Base-by-base conservation (phyloP, 2,329 filamentous ascomycete genomes). In the Fusarium secorum region DNA sequence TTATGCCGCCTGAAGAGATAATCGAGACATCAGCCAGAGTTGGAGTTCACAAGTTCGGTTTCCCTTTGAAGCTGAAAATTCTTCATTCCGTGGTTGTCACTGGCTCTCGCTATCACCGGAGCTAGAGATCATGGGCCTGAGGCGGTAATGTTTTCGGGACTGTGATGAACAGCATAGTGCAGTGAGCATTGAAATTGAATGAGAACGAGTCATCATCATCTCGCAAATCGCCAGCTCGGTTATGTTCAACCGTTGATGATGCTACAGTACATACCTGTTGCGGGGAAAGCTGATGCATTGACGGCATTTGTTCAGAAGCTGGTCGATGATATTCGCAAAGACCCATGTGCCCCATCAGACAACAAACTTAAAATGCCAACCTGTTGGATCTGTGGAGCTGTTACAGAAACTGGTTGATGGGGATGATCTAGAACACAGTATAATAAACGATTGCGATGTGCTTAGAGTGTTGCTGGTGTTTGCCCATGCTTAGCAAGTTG, bases 21-120 rank as follows among this genome's bases (percentile, higher is more conserved):
- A 42, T 39, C 15, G 49, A 64, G 60, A 26, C 60, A 63, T 64
- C 57, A 36, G 32, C 57, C 30, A 38, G 38, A 39, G 57, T 67
- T 60, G 62, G 42, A 57, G 60, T 63, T 67, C 65, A 64, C 45
- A 56, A 64, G 57, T 51, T 61, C 59, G 59, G 30, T 44, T 62
- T 60, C 62, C 55, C 61, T 57, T 70, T 54, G 68, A 69, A 62
- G 73, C 68, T 71, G 73, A 61, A 56, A 58, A 32, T 44, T 58
- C 41, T 51, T 44, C 45, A 53, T 41, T 49, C 39, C 36, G 26
- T 41, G 7, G 35, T 45, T 52, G 46, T 46, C 52, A 52, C 70
- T 64, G 65, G 36, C 39, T 56, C 36, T 71, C 57, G 60, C 65
- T 59, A 51, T 73, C 58, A 41, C 66, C 60, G 66, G 51, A 66